Percentiles rank a stretch among this genome's conserved stretches.
These are phyloP conservation scores for Ceratobasidium sp. DNA, from an alignment of 1,284 basidiomycete species.

Conservation along the genomic window DNA sequence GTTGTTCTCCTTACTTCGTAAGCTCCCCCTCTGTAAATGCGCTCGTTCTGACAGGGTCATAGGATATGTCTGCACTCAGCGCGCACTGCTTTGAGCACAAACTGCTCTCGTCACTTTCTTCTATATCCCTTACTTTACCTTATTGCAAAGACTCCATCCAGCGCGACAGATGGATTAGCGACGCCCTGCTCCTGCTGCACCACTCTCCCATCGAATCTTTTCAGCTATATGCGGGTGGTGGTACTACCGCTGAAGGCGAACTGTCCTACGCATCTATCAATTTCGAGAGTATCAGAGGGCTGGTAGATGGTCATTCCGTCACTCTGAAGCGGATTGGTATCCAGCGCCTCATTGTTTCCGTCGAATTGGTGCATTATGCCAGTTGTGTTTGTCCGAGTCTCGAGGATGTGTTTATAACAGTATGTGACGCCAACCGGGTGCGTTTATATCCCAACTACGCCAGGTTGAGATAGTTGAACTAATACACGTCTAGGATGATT, in stretches of 20 bases:
- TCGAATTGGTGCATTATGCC: constrained; percentile 32
- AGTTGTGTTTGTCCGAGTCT: constrained; percentile 3
- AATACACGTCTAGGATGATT: not conserved
- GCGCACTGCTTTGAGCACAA: constrained; percentile 9
- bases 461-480: too few relatives aligned
- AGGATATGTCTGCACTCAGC: constrained; percentile 23
- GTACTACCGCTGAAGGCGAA: not conserved
- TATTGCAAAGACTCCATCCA: not conserved
- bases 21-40: not conserved
- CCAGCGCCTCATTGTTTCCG: constrained; percentile 26
- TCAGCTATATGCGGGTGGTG: constrained; percentile 38
- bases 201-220: constrained; percentile 35
- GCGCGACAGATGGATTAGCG: constrained; percentile 11
- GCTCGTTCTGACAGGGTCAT: not conserved
- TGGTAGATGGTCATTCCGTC: constrained; percentile 4
- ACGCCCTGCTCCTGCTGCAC: constrained; percentile 1
- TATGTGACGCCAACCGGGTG: constrained; percentile 16
- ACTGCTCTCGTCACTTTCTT: not conserved
- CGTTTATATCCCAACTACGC: not conserved
- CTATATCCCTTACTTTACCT: constrained; percentile 32
- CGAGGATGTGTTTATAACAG: constrained; percentile 27
- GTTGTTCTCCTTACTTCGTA: constrained; percentile 31
- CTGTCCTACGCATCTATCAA: not conserved
- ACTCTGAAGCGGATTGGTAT: constrained; percentile 36
- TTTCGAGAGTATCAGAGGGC: not conserved